These are phyloP conservation scores for Coffea canephora DNA, from an alignment of 257 asterid genomes.

Conservation along the genomic window DNA sequence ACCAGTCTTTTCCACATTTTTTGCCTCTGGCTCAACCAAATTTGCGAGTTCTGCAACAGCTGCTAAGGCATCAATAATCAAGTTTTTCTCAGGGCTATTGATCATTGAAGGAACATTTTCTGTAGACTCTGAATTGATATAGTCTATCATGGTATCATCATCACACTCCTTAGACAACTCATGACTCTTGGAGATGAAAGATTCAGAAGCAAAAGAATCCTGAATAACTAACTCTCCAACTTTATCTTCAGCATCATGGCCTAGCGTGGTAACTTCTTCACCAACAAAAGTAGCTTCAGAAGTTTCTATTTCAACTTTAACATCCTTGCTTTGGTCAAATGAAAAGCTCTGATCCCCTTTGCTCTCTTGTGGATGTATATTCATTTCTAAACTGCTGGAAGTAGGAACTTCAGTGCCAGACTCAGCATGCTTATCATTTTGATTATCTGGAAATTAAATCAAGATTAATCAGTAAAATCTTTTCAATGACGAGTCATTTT, in stretches of 20 bases:
- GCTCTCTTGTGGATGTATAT: constrained; percentile 18
- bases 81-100: constrained; percentile 21
- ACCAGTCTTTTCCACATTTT: constrained; percentile 7
- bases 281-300: constrained; percentile 9
- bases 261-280: constrained; percentile 19
- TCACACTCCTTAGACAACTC: constrained; percentile 40
- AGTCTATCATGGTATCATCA: constrained; percentile 44
- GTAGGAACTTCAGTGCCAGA: constrained; percentile 19
- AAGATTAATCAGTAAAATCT: not conserved
- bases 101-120: constrained; percentile 13
- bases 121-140: constrained; percentile 42
- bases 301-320: constrained; percentile 19
- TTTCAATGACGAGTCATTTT: not conserved
- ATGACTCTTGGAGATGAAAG: constrained; percentile 16
- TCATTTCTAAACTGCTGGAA: constrained; percentile 23
- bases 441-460: not conserved
- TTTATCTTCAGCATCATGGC: constrained; percentile 26
- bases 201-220: constrained; percentile 6
- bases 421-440: constrained; percentile 24
- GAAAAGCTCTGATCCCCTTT: constrained; percentile 16
- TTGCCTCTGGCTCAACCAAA: constrained; percentile 10
- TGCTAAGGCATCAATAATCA: constrained; percentile 9
- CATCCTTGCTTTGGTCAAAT: constrained; percentile 14
- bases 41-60: constrained; percentile 13
- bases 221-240: constrained; percentile 13